Evolutionary conservation across 2,329 filamentous ascomycete genomes (phyloP), one percentile per base, ranked within the genome.

Genomic region (Clonostachys solani): DNA sequence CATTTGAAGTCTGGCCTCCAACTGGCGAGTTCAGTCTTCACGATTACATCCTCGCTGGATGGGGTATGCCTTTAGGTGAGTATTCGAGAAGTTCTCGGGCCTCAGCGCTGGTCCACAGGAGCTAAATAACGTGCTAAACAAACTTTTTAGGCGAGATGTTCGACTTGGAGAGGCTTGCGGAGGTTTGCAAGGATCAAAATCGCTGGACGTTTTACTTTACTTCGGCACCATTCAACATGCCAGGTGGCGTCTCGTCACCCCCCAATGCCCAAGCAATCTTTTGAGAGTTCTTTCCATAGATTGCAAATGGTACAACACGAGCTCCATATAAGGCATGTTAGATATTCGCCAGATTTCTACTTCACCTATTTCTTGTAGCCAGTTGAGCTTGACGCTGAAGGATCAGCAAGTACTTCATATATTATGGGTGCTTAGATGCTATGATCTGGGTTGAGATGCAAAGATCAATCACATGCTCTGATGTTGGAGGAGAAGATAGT

Each of bases 121-220:
- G 3, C n/a, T 19, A 16, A 19, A 16, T 41, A 23, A 19, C 16
- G 15, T 10, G 34, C 19, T 35, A 33, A n/a, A 10, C 33, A 43
- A 23, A 15, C 15, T 12, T 29, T 29, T 3, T 10, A 41, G 44
- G 44, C 7, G 48, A 50, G 38, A 40, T 47, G 15, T 50, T 44
- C 15, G 56, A 62, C 40, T 50, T 60, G 34, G 56, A 60, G 48
- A 54, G 47, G 23, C 50, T 62, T 43, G 54, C 55, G 40, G 55
- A 74, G 70, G 73, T 64, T 4, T 82, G 81, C 63, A 79, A 79
- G 50, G 68, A 73, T 51, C 66, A 69, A n/a, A 67, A 63, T 18
- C 59, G 72, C 13, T 77, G 71, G 67, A 64, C 61, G 0, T 80
- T 80, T 49, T 79, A 80, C 50, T 57, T 80, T 17, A 66, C 67